phyloP scores from a whole-genome alignment of 164 flowering plant genomes.

The Liriodendron chinense region DNA sequence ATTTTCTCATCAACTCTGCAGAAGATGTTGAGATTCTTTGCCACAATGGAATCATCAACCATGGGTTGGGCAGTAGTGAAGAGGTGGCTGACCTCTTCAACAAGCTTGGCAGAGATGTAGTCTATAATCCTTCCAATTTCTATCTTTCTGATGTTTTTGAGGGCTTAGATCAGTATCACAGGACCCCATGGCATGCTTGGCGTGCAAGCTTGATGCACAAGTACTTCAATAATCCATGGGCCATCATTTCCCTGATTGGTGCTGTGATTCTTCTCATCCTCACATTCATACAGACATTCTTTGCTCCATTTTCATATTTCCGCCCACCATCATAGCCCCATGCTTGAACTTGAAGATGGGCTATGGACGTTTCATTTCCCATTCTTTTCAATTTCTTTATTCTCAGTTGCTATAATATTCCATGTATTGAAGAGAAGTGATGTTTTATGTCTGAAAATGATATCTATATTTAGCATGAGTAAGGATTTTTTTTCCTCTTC shows the following conservation, averaged over 20 bases:
- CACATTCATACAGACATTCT: slow-evolving; percentile 3
- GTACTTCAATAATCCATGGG: too few relatives aligned
- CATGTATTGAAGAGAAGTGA: too few relatives aligned
- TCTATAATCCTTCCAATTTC: slow-evolving; percentile 10
- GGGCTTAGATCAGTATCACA: slow-evolving; percentile 11
- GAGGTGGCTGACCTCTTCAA: slow-evolving; percentile 23
- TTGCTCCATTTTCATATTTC: neutral
- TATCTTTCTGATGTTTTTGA: slow-evolving; percentile 16
- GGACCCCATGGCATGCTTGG: slow-evolving; percentile 17
- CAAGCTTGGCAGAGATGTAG: slow-evolving; percentile 18
- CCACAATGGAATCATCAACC: slow-evolving; percentile 19
- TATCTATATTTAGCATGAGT: too few relatives aligned
- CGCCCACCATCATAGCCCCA: neutral
- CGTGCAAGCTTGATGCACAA: too few relatives aligned
- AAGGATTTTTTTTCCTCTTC: too few relatives aligned
- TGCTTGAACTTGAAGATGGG: too few relatives aligned
- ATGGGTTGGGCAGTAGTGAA: slow-evolving; percentile 21
- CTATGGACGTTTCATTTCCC: too few relatives aligned
- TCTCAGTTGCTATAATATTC: too few relatives aligned
- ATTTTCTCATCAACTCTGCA: too few relatives aligned
- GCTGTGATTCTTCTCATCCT: slow-evolving; percentile 2
- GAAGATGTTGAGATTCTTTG: slow-evolving; percentile 23
- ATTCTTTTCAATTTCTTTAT: too few relatives aligned
- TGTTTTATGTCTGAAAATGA: too few relatives aligned
- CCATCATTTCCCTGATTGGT: neutral